Percentiles rank a stretch among this genome's conserved stretches.
phyloP scores from a whole-genome alignment of 164 flowering plant species.

The Stephania japonica region DNA sequence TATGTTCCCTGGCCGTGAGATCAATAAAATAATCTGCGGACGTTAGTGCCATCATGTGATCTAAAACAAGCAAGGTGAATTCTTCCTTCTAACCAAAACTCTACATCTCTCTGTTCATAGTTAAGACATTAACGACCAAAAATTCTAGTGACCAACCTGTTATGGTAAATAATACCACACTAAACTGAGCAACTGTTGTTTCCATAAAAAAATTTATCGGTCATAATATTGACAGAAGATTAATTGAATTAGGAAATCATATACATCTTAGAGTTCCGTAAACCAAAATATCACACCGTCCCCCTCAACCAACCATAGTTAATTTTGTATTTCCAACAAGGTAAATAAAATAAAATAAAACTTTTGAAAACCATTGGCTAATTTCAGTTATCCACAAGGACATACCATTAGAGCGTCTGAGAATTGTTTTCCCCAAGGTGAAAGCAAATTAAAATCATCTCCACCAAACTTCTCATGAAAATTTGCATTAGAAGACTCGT shows the following conservation, averaged over 20 bases:
- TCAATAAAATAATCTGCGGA: neutral
- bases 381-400: neutral
- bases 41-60: neutral
- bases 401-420: constrained; percentile 59
- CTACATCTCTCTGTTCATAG: neutral
- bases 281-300: neutral
- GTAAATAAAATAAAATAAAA: neutral
- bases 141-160: neutral
- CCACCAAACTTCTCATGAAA: constrained; percentile 13
- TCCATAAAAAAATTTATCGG: neutral
- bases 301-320: too few relatives aligned
- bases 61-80: neutral
- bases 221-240: too few relatives aligned
- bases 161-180: neutral
- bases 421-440: constrained; percentile 73
- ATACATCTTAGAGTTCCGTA: neutral
- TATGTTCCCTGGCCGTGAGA: neutral
- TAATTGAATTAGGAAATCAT: neutral
- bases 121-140: neutral
- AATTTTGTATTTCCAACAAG: neutral
- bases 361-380: neutral
- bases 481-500: constrained; percentile 35
- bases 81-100: neutral
- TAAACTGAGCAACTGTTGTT: neutral
- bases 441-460: constrained; percentile 27